Evolutionary conservation across 306 rosid genomes (phyloP), one percentile per base, ranked within the genome.

Genomic region (Herpetospermum pedunculosum): DNA sequence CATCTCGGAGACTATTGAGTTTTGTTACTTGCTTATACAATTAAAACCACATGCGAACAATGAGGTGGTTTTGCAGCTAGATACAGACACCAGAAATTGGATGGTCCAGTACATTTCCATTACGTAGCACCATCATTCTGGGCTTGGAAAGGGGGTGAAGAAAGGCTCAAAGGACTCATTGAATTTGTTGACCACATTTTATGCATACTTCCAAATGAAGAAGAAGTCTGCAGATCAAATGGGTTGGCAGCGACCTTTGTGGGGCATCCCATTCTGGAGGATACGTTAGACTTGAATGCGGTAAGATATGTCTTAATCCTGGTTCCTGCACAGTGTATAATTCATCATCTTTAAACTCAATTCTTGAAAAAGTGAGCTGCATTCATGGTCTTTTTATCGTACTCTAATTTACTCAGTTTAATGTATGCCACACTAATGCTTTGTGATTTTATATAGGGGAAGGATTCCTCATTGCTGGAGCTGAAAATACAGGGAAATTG

Each of bases 101-200:
- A 84, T 78, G 49, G 41, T 48, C 97, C 92, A 23, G 82, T 70
- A 40, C 98, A 86, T 77, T 88, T 94, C 73, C 98, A 94, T 80
- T 91, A 87, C 70, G 92, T 94, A 41, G 96, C 98, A 48, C 97
- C 97, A 1, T 91, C 97, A 11, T 94, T 91, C 30, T 94, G 98
- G 98, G 98, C 98, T 40, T 94, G 97, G 98, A 94, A 89, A 84
- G 95, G 98, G 57, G 98, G 98, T 41, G 97, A 94, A 89, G 88
- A 83, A 73, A 85, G 92, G 80, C 91, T 91, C 37, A 57, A 76
- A 79, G 92, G 98, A 73, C 87, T 94, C 38, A 82, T 82, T 23
- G 87, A 79, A 71, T 89, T 89, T 86, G 97, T 88, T 38, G 97
- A 94, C 79, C 95, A 89, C 65, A 63, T 94, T 18, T 82, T 94